A percentile compares a stretch with the other conserved stretches of the same genome.
Conservation (phyloP, 352 stramenopile genomes). For the Pythium oligandrum region DNA sequence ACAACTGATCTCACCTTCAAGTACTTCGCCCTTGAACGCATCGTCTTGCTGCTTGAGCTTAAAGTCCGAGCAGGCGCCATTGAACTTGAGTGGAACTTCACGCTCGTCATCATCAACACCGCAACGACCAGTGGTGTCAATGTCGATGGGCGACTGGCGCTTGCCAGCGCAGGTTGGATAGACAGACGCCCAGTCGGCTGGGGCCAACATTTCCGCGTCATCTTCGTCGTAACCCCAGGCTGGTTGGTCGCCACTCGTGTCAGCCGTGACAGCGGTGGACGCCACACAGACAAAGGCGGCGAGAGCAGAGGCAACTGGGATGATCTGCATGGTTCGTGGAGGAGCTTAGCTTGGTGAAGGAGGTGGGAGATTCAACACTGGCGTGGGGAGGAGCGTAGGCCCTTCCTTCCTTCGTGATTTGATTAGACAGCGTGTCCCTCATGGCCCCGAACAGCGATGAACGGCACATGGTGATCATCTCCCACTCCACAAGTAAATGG, state of each 20-base stretch:
- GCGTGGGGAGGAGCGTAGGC: no score
- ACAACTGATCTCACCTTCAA: slow-evolving; percentile 3
- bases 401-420: no score
- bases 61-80: slow-evolving; percentile 5
- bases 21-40: slow-evolving; percentile 11
- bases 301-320: no score
- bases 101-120: slow-evolving; percentile 2
- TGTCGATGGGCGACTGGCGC: slow-evolving; percentile 42
- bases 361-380: no score
- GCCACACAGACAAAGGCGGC: no score
- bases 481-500: no score
- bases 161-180: slow-evolving; percentile 22
- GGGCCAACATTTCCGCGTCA: slow-evolving; percentile 17
- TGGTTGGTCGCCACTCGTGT: background rate
- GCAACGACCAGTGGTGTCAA: slow-evolving; percentile 8
- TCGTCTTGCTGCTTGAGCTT: slow-evolving; percentile 10
- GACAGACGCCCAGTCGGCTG: slow-evolving; percentile 19
- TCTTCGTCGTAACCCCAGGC: slow-evolving; percentile 26
- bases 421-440: no score
- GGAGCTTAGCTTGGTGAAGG: no score
- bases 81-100: slow-evolving; percentile 4
- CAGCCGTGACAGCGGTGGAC: background rate
- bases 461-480: no score
- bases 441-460: no score
- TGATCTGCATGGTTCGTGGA: no score